These are phyloP conservation scores for Backusella tarrabulga DNA, from an alignment of 192 early-diverging fungal genomes.

Conservation along the genomic window DNA sequence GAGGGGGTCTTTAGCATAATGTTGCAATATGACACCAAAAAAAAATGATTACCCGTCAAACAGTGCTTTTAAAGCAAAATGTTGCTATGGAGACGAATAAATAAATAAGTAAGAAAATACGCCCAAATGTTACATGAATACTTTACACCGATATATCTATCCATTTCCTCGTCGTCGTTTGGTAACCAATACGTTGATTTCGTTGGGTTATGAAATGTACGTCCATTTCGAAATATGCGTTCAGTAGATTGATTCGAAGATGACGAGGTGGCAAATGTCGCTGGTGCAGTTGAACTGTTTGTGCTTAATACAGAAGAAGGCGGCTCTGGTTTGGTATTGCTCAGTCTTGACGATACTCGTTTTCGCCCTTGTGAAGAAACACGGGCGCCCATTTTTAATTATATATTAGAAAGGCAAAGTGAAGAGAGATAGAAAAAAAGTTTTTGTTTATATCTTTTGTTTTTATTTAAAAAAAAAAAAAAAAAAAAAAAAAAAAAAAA, in stretches of 20 bases:
- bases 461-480: background rate
- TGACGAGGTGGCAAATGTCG: background rate
- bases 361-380: background rate
- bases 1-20: background rate
- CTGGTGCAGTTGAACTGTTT: background rate
- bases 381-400: background rate
- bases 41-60: conserved; percentile 9
- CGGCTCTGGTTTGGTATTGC: background rate
- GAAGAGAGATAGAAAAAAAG: background rate
- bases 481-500: too few species aligned
- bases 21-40: background rate
- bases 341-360: background rate
- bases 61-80: conserved; percentile 9
- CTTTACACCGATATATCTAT: conserved; percentile 22
- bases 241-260: background rate
- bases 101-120: background rate
- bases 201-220: background rate
- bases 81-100: conserved; percentile 4
- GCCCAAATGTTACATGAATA: background rate
- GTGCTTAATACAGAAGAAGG: background rate
- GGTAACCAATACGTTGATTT: conserved; percentile 13
- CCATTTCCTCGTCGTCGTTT: conserved; percentile 14
- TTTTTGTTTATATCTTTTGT: background rate
- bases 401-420: background rate
- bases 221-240: background rate